Percentiles rank a stretch among this genome's conserved stretches.
Conservation (phyloP, 139 green algal genomes). For the Penium margaritaceum region DNA sequence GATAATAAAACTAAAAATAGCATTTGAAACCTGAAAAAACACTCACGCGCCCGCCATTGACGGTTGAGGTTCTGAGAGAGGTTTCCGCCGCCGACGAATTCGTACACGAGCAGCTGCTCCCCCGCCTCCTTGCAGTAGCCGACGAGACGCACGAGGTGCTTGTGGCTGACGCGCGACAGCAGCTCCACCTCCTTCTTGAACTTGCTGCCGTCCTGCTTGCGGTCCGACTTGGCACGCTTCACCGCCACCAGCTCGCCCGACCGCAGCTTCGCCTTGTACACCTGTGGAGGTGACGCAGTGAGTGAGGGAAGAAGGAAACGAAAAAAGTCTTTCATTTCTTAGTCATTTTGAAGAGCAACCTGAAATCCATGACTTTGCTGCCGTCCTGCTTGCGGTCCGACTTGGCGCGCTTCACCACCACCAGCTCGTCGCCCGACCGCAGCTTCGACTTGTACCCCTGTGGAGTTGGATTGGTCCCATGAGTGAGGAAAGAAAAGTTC, state of each 20-base stretch:
- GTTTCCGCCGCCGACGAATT: background rate
- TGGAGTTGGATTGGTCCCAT: too few relatives aligned
- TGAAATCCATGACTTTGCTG: background rate
- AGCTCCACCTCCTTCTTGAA: background rate
- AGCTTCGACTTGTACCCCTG: too few relatives aligned
- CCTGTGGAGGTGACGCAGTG: background rate
- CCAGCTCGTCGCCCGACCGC: background rate
- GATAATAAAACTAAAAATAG: background rate
- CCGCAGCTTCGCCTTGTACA: slow-evolving; percentile 16
- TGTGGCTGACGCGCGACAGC: background rate
- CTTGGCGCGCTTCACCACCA: slow-evolving; percentile 4
- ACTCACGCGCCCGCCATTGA: background rate
- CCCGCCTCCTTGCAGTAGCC: slow-evolving; percentile 2
- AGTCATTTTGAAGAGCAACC: too few relatives aligned
- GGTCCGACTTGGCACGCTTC: slow-evolving; percentile 1
- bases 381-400: slow-evolving; percentile 1
- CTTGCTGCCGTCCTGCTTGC: background rate
- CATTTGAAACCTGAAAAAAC: background rate
- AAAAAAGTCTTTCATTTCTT: too few relatives aligned
- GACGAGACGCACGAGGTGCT: background rate
- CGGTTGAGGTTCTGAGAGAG: slow-evolving; percentile 1
- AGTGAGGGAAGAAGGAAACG: background rate
- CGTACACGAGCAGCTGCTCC: slow-evolving; percentile 5
- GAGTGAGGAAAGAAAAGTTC: too few relatives aligned
- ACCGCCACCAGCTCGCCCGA: slow-evolving; percentile 33